Conservation (phyloP, 73 alveolate genomes). For the Paramecium biaurelia region DNA sequence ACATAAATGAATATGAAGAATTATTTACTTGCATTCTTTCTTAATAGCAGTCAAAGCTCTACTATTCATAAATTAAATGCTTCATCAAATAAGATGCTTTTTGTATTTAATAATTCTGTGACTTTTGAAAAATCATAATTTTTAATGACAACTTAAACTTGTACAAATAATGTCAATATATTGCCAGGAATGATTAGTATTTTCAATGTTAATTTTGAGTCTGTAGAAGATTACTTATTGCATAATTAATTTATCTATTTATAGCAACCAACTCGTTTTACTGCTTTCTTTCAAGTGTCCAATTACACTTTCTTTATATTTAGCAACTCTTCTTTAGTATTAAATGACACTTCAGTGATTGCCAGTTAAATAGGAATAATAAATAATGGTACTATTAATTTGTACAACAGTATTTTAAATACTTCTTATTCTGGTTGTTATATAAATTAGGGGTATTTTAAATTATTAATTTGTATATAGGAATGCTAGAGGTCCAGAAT, state of each 20-base stretch:
- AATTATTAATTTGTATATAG: neutral
- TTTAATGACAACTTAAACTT: neutral
- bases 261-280: neutral
- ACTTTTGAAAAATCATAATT: neutral
- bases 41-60: neutral
- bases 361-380: neutral
- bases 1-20: neutral
- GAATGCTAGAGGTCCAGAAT: constrained; percentile 37
- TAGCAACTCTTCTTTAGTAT: neutral
- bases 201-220: neutral
- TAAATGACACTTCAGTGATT: neutral
- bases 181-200: neutral
- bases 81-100: neutral
- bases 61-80: neutral
- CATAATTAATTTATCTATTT: neutral
- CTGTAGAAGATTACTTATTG: neutral
- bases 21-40: neutral
- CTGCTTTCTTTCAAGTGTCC: neutral
- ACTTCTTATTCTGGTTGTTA: neutral
- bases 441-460: neutral
- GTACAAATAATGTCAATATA: neutral
- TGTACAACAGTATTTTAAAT: neutral
- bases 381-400: neutral
- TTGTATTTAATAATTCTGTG: neutral
- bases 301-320: neutral